Evolutionary conservation across 345 rosid genomes (phyloP).

Genomic region (Firmiana major): DNA sequence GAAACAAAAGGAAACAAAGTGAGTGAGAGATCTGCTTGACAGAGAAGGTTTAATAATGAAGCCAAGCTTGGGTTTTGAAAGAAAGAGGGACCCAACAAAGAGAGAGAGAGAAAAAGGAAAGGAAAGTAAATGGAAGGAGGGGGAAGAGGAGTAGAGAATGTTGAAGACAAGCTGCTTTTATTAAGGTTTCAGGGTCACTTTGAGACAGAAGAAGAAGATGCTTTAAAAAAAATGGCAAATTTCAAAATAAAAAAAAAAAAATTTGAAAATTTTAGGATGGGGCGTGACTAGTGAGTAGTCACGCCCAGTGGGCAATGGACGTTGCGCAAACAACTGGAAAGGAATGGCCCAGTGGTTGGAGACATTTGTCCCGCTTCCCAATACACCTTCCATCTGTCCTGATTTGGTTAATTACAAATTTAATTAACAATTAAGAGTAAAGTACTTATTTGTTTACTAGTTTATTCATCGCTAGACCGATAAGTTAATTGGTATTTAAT

Average conservation of each 20-base stretch:
- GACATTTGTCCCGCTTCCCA: slow-evolving; percentile 25
- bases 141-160: slow-evolving; percentile 29
- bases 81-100: slow-evolving; percentile 31
- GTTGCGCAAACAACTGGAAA: slow-evolving; percentile 21
- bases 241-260: neutral
- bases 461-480: neutral
- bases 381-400: slow-evolving; percentile 28
- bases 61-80: slow-evolving; percentile 9
- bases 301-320: neutral
- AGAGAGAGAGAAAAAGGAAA: slow-evolving; percentile 5
- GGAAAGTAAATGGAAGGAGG: neutral
- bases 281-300: too few species aligned
- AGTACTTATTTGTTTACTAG: neutral
- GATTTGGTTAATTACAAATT: neutral
- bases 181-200: slow-evolving; percentile 53
- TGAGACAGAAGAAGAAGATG: slow-evolving; percentile 29
- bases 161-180: slow-evolving; percentile 49
- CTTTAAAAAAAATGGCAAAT: slow-evolving; percentile 16
- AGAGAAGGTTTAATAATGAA: slow-evolving; percentile 24
- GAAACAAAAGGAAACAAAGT: neutral
- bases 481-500: too few species aligned
- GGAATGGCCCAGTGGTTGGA: slow-evolving; percentile 26
- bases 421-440: neutral
- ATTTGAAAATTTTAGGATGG: neutral
- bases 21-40: neutral